phyloP scores from a whole-genome alignment of 495 filamentous ascomycete species.

The Parathielavia hyrcaniae region DNA sequence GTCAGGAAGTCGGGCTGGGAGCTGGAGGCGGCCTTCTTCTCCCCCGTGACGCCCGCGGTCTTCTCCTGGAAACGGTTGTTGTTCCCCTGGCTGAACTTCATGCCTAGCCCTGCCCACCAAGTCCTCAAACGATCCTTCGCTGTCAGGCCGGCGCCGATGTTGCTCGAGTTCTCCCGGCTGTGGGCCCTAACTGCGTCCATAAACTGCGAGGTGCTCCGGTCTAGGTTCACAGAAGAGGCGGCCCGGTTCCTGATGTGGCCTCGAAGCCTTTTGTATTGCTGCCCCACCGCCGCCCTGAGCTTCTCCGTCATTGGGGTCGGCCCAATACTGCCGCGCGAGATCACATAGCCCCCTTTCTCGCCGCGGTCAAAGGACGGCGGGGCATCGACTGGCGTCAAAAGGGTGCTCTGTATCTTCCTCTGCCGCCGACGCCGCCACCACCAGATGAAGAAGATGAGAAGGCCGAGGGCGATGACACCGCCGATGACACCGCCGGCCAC shows the following conservation, averaged over 20 bases:
- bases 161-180: conserved; percentile 36
- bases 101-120: conserved; percentile 40
- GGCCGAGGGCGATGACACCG: conserved; percentile 39
- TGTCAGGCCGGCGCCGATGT: conserved; percentile 16
- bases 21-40: conserved; percentile 18
- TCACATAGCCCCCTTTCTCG: conserved; percentile 41
- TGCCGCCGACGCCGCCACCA: conserved; percentile 40
- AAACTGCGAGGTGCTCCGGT: conserved; percentile 49
- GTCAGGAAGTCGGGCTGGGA: conserved; percentile 40
- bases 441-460: conserved; percentile 45
- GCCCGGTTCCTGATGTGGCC: conserved; percentile 35
- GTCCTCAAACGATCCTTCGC: conserved; percentile 35
- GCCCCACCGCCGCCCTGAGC: conserved; percentile 34
- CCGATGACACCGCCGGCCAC: conserved; percentile 49
- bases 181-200: conserved; percentile 34
- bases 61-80: conserved; percentile 19
- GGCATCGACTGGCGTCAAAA: conserved; percentile 43
- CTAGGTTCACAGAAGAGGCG: conserved; percentile 43
- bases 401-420: conserved; percentile 37
- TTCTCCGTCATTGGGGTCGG: conserved; percentile 38
- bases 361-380: conserved; percentile 18
- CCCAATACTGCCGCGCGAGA: conserved; percentile 38
- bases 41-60: conserved; percentile 19
- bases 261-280: conserved; percentile 34
- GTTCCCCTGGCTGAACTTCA: conserved; percentile 33